Evolutionary conservation across 371 early-diverging fungal species (phyloP).

Genomic region (Apophysomyces sp.): DNA sequence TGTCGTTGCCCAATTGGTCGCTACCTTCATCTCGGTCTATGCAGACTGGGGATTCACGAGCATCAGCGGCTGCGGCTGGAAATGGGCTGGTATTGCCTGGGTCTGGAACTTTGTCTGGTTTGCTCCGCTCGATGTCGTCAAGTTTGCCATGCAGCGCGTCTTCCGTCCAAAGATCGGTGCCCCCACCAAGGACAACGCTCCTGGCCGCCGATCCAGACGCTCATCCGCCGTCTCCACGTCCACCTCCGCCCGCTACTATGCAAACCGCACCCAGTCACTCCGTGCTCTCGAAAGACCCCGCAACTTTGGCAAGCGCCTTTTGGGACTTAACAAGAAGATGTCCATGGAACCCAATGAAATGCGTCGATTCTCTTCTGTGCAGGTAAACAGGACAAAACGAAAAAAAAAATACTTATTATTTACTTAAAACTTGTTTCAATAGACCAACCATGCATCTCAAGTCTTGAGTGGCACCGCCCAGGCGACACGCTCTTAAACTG

Average conservation of each 20-base stretch:
- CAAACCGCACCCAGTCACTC: constrained; percentile 45
- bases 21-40: constrained; percentile 57
- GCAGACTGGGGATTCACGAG: constrained; percentile 59
- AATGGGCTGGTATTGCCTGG: constrained; percentile 42
- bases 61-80: constrained; percentile 55
- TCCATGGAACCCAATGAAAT: constrained; percentile 28
- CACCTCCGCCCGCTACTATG: constrained; percentile 43
- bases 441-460: constrained; percentile 43
- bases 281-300: constrained; percentile 36
- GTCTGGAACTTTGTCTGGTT: constrained; percentile 70
- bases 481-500: background rate
- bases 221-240: constrained; percentile 32
- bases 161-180: constrained; percentile 35
- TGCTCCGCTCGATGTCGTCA: constrained; percentile 60
- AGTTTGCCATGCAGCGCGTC: constrained; percentile 55
- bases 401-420: background rate
- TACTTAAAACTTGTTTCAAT: constrained; percentile 2
- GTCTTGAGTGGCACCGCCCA: constrained; percentile 25
- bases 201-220: constrained; percentile 23
- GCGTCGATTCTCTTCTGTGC: constrained; percentile 29
- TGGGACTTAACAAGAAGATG: constrained; percentile 30
- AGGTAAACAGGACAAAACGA: constrained; percentile 14
- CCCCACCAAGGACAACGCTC: constrained; percentile 23
- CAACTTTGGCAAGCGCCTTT: constrained; percentile 34
- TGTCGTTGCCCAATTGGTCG: constrained; percentile 52